These are phyloP conservation scores for Actinidia polygama DNA, from an alignment of 179 eudicot genomes.

Conservation along the genomic window DNA sequence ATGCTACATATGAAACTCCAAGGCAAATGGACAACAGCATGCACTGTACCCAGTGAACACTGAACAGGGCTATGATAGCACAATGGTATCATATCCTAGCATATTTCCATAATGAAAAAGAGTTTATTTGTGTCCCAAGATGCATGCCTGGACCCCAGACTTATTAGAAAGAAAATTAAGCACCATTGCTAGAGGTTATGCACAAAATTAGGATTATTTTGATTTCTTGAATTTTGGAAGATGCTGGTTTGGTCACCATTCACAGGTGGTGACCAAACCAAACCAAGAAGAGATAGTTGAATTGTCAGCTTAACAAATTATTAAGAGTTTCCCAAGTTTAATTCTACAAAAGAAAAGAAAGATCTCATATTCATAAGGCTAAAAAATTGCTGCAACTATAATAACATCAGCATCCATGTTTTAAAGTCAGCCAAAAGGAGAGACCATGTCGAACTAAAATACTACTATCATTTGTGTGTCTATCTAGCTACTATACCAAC, in stretches of 20 bases:
- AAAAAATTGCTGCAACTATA: background rate
- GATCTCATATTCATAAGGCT: background rate
- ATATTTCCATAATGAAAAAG: too few relatives aligned
- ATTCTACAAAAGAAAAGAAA: background rate
- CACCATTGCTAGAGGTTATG: background rate
- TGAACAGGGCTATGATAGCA: too few relatives aligned
- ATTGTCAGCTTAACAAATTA: background rate
- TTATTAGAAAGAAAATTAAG: too few relatives aligned
- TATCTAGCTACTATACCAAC: background rate
- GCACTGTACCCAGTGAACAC: too few relatives aligned
- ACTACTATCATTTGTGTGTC: too few relatives aligned
- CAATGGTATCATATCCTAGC: too few relatives aligned
- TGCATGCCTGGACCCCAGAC: too few relatives aligned
- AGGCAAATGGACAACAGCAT: too few relatives aligned
- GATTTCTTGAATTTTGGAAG: background rate
- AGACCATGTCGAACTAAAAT: too few relatives aligned
- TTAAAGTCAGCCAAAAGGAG: too few relatives aligned
- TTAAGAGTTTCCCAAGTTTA: background rate
- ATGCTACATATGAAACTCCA: too few relatives aligned
- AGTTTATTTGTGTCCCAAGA: too few relatives aligned
- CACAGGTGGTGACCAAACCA: background rate
- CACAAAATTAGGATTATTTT: background rate
- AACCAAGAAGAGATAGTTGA: background rate
- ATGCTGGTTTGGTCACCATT: background rate
- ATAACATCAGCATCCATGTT: background rate